Evolutionary conservation across 495 filamentous ascomycete genomes (phyloP), one percentile per base, ranked within the genome.

Genomic region (Lineolata rhizophorae): DNA sequence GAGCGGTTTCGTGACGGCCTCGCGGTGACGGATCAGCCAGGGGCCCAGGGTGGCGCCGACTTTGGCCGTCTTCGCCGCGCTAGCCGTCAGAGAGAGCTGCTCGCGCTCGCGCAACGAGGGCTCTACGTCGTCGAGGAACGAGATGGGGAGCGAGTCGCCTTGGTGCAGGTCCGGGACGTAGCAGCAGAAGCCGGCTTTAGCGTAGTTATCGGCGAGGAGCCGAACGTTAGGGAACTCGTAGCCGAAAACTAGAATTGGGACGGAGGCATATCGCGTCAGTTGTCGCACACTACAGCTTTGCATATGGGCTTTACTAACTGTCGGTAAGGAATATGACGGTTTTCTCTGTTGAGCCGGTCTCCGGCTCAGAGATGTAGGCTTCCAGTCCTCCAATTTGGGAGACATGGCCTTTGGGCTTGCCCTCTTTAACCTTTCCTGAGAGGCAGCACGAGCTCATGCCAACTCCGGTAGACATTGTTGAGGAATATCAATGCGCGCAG

Each of bases 141-240:
- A 27, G 8, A 30, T 28, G n/a, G 36, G 32, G 27, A 51, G 33
- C 20, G 37, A 42, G 37, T 51, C 47, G 40, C 35, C 43, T 26
- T 42, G 2, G 40, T 49, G 47, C 5, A 47, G 10, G 38, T 51
- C 47, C 13, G 47, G 47, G 29, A 51, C 39, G 36, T 46, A 51
- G 35, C 28, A 32, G 13, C 31, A 38, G 41, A 47, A 45, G 37
- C 44, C 46, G 15, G 31, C 33, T 14, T 29, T 35, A 34, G 46
- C 45, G 31, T 49, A 49, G 22, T 33, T 16, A 39, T 49, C 46
- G 38, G 44, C 44, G 25, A 49, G 44, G 10, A 49, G 38, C 20
- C 41, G 44, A 37, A 41, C 32, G 28, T 49, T 49, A 26, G 37
- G 30, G 24, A 49, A 31, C 24, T 29, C 33, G 32, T 34, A 49